A percentile compares a stretch with the other conserved stretches of the same genome.
These are phyloP conservation scores for Pythium grandisporangium DNA, from an alignment of 352 stramenopile species.

Conservation along the genomic window DNA sequence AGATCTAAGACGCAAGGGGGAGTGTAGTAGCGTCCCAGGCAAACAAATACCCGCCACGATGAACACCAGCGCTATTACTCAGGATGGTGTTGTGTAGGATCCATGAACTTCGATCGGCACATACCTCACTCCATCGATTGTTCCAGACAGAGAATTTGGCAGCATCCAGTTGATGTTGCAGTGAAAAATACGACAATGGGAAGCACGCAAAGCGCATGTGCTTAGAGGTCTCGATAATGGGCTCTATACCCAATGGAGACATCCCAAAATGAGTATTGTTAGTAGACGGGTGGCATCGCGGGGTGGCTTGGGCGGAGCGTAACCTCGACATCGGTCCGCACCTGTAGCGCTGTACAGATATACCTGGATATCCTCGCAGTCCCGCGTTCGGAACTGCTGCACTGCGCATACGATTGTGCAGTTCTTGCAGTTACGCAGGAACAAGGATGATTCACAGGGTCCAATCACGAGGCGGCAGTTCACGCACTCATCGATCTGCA, in stretches of 20 bases:
- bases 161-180: conserved; percentile 56
- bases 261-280: not conserved
- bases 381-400: conserved; percentile 66
- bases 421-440: conserved; percentile 54
- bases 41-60: too few species aligned
- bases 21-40: not conserved
- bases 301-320: too few species aligned
- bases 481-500: conserved; percentile 66
- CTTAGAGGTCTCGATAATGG: conserved; percentile 60
- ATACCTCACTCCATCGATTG: conserved; percentile 77
- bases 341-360: conserved; percentile 58
- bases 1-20: conserved; percentile 25
- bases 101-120: not conserved
- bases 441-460: conserved; percentile 58
- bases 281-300: not conserved
- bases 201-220: conserved; percentile 56
- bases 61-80: too few species aligned
- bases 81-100: too few species aligned
- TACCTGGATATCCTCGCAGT: conserved; percentile 51
- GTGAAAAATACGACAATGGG: conserved; percentile 52
- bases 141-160: conserved; percentile 73
- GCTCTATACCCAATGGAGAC: conserved; percentile 20
- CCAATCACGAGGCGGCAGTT: conserved; percentile 68
- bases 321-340: too few species aligned
- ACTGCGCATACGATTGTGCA: conserved; percentile 55